Percentiles rank a stretch among this genome's conserved stretches.
Evolutionary conservation across 2,329 filamentous ascomycete genomes (phyloP).

Genomic region (Acephala macrosclerotiorum): DNA sequence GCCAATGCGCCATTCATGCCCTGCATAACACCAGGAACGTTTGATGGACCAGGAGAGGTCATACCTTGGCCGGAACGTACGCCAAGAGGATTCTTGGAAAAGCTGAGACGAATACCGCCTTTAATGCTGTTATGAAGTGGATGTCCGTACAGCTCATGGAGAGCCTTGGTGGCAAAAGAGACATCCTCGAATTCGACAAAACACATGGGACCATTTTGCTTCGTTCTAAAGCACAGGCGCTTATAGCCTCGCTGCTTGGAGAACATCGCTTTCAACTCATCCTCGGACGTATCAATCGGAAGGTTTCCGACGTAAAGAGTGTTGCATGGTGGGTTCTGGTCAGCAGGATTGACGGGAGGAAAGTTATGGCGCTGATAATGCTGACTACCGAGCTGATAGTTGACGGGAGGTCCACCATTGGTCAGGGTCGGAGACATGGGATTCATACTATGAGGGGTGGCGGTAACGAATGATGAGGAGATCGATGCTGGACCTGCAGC

Average conservation of each 20-base stretch:
- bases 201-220: slow-evolving; percentile 96
- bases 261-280: slow-evolving; percentile 93
- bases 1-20: slow-evolving; percentile 66
- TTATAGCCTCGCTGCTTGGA: slow-evolving; percentile 95
- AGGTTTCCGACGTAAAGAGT: slow-evolving; percentile 98
- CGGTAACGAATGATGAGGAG: slow-evolving; percentile 35
- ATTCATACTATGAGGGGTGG: slow-evolving; percentile 38
- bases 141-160: slow-evolving; percentile 88
- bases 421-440: slow-evolving; percentile 65
- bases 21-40: slow-evolving; percentile 53
- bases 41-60: slow-evolving; percentile 47
- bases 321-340: slow-evolving; percentile 97
- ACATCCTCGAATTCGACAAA: slow-evolving; percentile 98
- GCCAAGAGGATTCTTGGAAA: slow-evolving; percentile 96
- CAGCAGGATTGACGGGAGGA: slow-evolving; percentile 89
- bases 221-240: slow-evolving; percentile 91
- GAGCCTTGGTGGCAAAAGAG: slow-evolving; percentile 87
- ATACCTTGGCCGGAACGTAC: slow-evolving; percentile 78
- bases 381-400: slow-evolving; percentile 62
- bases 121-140: slow-evolving; percentile 91
- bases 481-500: slow-evolving; percentile 46
- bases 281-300: slow-evolving; percentile 89
- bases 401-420: slow-evolving; percentile 50
- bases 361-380: slow-evolving; percentile 72
- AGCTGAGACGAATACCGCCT: slow-evolving; percentile 93